These are phyloP conservation scores for Diutina siamensis DNA, from an alignment of 1,139 yeast species.

Conservation along the genomic window DNA sequence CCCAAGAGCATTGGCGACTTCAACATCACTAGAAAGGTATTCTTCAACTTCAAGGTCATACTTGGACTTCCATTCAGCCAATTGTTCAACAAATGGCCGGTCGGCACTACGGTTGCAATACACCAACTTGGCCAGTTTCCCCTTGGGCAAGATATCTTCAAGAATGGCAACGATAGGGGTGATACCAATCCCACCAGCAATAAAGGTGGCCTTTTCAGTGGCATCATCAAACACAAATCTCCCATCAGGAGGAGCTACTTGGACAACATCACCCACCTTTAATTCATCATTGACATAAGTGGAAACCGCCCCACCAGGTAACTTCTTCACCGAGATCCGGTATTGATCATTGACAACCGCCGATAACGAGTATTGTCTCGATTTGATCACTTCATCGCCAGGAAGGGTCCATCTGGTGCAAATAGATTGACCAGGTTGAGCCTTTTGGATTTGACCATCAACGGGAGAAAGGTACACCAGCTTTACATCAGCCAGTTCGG, in stretches of 20 bases:
- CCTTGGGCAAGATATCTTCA: conserved; percentile 22
- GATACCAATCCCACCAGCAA: conserved; percentile 59
- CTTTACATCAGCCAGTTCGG: conserved; percentile 37
- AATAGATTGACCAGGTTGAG: conserved; percentile 48
- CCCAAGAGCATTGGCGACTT: background rate
- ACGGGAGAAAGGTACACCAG: conserved; percentile 41
- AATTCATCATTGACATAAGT: conserved; percentile 37
- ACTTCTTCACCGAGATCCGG: conserved; percentile 42
- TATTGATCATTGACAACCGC: conserved; percentile 21
- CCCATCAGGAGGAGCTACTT: conserved; percentile 53
- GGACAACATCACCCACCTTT: conserved; percentile 37
- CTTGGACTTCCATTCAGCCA: conserved; percentile 12
- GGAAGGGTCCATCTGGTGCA: conserved; percentile 34
- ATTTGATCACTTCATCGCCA: conserved; percentile 20
- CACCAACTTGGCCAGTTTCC: conserved; percentile 18
- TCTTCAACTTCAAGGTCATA: conserved; percentile 16
- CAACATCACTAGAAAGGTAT: conserved; percentile 11
- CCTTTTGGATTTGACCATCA: conserved; percentile 25
- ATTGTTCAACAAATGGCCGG: conserved; percentile 20
- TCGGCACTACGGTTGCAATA: conserved; percentile 18
- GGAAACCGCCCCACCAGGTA: conserved; percentile 42
- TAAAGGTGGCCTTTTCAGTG: conserved; percentile 27
- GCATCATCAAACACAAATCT: conserved; percentile 29
- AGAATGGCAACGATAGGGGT: conserved; percentile 50
- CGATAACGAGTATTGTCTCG: conserved; percentile 46